These are phyloP conservation scores for Rutidosis leptorrhynchoides DNA, from an alignment of 129 eudicot species.

Conservation along the genomic window DNA sequence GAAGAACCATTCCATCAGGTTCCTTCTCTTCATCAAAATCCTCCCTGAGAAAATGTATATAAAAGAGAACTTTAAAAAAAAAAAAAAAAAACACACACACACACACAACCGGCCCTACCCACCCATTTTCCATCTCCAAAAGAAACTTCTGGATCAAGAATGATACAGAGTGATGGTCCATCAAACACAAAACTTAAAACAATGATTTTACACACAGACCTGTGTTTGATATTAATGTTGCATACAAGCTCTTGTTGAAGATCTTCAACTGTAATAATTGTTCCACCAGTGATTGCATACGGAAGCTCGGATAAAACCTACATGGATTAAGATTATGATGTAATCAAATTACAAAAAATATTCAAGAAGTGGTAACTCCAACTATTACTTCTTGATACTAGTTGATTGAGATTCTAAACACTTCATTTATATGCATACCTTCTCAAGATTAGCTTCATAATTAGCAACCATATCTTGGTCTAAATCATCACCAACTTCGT, in stretches of 20 bases:
- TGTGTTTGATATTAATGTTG: constrained; percentile 84
- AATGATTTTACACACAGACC: constrained; percentile 43
- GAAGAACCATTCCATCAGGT: constrained; percentile 92
- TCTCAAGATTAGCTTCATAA: constrained; percentile 86
- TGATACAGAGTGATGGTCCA: not conserved
- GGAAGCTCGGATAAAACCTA: constrained; percentile 91
- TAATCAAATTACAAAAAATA: not conserved
- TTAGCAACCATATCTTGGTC: constrained; percentile 74
- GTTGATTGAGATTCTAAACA: not conserved
- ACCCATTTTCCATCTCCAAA: not conserved
- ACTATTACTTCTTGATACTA: not conserved
- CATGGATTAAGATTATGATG: constrained; percentile 11
- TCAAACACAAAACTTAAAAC: constrained; percentile 1
- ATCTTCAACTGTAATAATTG: constrained; percentile 84
- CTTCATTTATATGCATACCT: constrained; percentile 42
- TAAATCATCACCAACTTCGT: constrained; percentile 98
- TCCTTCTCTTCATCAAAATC: constrained; percentile 97
- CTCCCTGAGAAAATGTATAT: constrained; percentile 46
- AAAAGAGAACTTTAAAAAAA: not conserved
- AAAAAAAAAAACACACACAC: not conserved
- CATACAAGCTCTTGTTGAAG: constrained; percentile 88
- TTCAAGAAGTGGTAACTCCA: not conserved
- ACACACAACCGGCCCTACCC: not conserved
- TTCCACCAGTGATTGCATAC: constrained; percentile 73
- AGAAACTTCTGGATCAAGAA: constrained; percentile 8